Evolutionary conservation across 352 stramenopile species (phyloP).

Genomic region (Pythium aphanidermatum): DNA sequence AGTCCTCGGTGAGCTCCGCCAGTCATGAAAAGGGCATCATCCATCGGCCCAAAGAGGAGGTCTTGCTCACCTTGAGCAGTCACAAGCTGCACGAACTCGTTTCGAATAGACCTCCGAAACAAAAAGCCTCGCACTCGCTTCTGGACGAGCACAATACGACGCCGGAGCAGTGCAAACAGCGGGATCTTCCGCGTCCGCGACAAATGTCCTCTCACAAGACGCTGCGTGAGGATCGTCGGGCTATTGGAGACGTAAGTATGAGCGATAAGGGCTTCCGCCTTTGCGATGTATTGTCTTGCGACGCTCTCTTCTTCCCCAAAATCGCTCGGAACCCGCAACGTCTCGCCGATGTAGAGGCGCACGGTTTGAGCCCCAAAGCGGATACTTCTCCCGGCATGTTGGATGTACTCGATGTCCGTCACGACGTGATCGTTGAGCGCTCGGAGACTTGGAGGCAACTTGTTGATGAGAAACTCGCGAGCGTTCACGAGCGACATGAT

Average conservation of each 20-base stretch:
- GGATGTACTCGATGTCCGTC: conserved; percentile 57
- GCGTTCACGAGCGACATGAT: conserved; percentile 46
- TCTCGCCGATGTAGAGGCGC: conserved; percentile 21
- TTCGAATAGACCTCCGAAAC: conserved; percentile 36
- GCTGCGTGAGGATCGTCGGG: conserved; percentile 29
- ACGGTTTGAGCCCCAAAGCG: conserved; percentile 31
- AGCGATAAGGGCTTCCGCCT: conserved; percentile 25
- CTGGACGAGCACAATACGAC: conserved; percentile 47
- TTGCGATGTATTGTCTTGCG: conserved; percentile 28
- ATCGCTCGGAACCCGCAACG: conserved; percentile 33
- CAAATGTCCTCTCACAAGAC: conserved; percentile 40
- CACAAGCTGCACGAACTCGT: conserved; percentile 47
- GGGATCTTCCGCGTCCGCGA: conserved; percentile 36
- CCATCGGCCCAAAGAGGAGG: conserved; percentile 34
- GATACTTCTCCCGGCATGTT: conserved; percentile 26
- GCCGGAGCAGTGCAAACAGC: conserved; percentile 35
- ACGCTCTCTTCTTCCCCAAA: conserved; percentile 39
- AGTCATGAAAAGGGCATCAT: conserved; percentile 23
- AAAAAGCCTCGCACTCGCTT: conserved; percentile 56
- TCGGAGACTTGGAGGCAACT: conserved; percentile 44
- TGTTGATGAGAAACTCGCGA: conserved; percentile 64
- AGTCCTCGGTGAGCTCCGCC: conserved; percentile 34
- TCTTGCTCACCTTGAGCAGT: conserved; percentile 33
- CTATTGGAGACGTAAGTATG: conserved; percentile 38
- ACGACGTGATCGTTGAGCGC: conserved; percentile 57